A percentile compares a stretch with the other conserved stretches of the same genome.
phyloP scores from a whole-genome alignment of 2,329 filamentous ascomycete genomes.

The Nemania sp. region DNA sequence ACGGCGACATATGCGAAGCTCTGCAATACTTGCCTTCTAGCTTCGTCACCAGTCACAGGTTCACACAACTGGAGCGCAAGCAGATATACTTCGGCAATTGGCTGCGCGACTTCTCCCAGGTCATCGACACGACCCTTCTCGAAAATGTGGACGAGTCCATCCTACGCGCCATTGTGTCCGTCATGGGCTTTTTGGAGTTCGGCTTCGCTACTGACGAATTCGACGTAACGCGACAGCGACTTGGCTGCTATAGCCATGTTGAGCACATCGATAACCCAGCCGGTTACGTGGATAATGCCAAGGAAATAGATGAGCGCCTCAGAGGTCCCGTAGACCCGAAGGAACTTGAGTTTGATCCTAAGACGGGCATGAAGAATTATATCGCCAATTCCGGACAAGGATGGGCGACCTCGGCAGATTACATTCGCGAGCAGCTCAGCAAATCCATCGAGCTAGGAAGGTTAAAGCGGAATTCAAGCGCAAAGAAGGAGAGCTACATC shows the following conservation, averaged over 20 bases:
- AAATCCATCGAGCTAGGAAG: slow-evolving; percentile 47
- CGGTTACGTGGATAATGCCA: slow-evolving; percentile 48
- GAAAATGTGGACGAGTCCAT: slow-evolving; percentile 65
- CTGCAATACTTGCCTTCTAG: slow-evolving; percentile 54
- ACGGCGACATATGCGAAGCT: slow-evolving; percentile 56
- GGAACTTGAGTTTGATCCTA: slow-evolving; percentile 49
- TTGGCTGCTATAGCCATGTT: slow-evolving; percentile 63
- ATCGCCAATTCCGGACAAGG: slow-evolving; percentile 48
- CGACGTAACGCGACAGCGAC: slow-evolving; percentile 64
- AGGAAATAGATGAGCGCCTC: slow-evolving; percentile 47
- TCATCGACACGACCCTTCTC: slow-evolving; percentile 66
- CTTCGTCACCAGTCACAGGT: slow-evolving; percentile 55
- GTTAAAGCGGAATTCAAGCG: slow-evolving; percentile 36
- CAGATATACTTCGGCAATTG: slow-evolving; percentile 60
- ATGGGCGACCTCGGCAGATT: slow-evolving; percentile 49
- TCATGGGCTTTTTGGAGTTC: slow-evolving; percentile 67
- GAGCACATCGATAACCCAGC: slow-evolving; percentile 66
- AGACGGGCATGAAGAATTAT: slow-evolving; percentile 52
- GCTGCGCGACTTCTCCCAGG: slow-evolving; percentile 64
- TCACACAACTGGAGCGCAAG: slow-evolving; percentile 55
- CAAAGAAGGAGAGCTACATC: slow-evolving; percentile 45
- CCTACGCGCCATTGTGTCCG: slow-evolving; percentile 65
- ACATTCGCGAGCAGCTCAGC: slow-evolving; percentile 46
- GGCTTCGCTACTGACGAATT: slow-evolving; percentile 68
- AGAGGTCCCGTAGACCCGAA: slow-evolving; percentile 47